Evolutionary conservation across 257 asterid species (phyloP).

Genomic region (Nicotiana obtusifolia): DNA sequence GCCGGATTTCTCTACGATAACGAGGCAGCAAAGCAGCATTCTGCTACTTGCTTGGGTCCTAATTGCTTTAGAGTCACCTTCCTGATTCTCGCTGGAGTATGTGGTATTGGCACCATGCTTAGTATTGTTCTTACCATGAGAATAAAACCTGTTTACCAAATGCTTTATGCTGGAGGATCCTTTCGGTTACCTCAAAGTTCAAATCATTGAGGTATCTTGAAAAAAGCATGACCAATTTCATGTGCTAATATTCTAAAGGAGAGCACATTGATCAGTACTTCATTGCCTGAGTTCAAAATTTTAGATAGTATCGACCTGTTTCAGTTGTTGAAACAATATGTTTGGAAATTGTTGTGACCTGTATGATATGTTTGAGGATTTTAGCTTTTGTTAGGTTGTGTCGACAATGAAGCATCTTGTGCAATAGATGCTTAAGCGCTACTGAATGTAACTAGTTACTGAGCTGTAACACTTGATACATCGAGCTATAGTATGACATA

Average conservation of each 20-base stretch:
- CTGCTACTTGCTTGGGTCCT: constrained; percentile 54
- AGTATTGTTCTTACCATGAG: constrained; percentile 48
- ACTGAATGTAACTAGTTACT: not conserved
- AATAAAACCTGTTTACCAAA: constrained; percentile 57
- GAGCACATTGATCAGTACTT: not conserved
- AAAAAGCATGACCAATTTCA: not conserved
- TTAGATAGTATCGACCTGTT: not conserved
- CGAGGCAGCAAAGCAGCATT: constrained; percentile 53
- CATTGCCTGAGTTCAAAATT: not conserved
- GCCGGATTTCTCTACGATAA: constrained; percentile 61
- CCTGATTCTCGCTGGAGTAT: constrained; percentile 54
- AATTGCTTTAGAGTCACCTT: constrained; percentile 55
- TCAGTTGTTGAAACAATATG: not conserved
- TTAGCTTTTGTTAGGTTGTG: not conserved
- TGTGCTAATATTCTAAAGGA: not conserved
- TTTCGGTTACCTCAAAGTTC: constrained; percentile 44
- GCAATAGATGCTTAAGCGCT: not conserved
- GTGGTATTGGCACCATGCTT: constrained; percentile 39
- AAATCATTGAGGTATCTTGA: constrained; percentile 20
- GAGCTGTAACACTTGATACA: not conserved
- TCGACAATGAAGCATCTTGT: not conserved
- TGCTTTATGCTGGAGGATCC: constrained; percentile 70
- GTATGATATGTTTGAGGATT: not conserved
- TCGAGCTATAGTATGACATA: not conserved
- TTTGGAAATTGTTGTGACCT: not conserved